phyloP scores from a whole-genome alignment of 371 early-diverging fungal genomes.

The Umbelopsis sp. region DNA sequence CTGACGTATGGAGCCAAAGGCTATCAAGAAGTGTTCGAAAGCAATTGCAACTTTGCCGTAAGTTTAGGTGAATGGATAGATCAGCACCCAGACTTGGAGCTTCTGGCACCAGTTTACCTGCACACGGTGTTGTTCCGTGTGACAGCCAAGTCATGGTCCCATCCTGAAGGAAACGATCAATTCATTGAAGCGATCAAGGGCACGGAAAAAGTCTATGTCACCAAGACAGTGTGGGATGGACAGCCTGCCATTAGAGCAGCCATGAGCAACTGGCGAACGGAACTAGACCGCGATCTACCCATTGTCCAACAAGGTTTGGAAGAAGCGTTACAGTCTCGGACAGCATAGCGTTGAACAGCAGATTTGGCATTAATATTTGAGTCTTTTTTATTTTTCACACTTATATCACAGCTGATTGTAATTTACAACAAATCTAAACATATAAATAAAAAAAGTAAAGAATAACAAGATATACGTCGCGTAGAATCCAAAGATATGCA shows the following conservation, averaged over 20 bases:
- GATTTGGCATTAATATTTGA: too few species aligned
- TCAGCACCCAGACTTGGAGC: conserved; percentile 23
- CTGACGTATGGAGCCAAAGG: conserved; percentile 44
- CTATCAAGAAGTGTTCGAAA: conserved; percentile 37
- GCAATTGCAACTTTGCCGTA: conserved; percentile 44
- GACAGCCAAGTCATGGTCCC: conserved; percentile 6
- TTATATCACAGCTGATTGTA: neutral
- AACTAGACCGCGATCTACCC: conserved; percentile 34
- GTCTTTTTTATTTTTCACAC: neutral
- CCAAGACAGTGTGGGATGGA: conserved; percentile 44
- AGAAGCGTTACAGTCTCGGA: conserved; percentile 2
- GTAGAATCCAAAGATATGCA: neutral
- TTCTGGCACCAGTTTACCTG: conserved; percentile 36
- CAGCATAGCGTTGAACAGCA: too few species aligned
- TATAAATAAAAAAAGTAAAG: neutral
- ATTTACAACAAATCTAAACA: neutral
- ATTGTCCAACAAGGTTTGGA: conserved; percentile 28
- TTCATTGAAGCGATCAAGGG: conserved; percentile 38
- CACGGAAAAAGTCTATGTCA: conserved; percentile 39
- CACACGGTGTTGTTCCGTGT: conserved; percentile 37
- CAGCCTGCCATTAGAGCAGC: conserved; percentile 44
- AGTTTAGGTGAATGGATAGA: conserved; percentile 45
- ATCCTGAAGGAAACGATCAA: conserved; percentile 20
- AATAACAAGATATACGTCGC: neutral
- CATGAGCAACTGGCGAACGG: conserved; percentile 53